A percentile compares a stretch with the other conserved stretches of the same genome.
Conservation (phyloP, 768 basidiomycete genomes). For the Boletus reticuloceps region DNA sequence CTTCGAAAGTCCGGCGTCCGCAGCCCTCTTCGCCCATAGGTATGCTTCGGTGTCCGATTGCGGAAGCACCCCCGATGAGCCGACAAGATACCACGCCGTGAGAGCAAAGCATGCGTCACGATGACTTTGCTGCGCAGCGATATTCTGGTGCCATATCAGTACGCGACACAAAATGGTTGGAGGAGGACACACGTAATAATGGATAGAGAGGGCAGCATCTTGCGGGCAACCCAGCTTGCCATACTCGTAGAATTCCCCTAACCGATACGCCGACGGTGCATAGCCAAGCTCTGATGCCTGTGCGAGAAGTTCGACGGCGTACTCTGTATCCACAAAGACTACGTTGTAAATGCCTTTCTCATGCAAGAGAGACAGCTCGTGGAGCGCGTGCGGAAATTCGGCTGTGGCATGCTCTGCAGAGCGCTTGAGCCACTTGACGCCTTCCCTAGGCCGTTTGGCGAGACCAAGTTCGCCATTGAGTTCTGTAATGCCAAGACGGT, state of each 20-base stretch:
- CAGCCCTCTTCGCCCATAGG: constrained; percentile 95
- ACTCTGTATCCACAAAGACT: constrained; percentile 94
- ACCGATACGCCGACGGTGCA: constrained; percentile 90
- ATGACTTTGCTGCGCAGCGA: constrained; percentile 96
- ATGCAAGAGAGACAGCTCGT: constrained; percentile 90
- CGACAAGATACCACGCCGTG: constrained; percentile 99
- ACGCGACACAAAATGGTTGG: constrained; percentile 1
- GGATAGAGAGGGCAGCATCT: constrained; percentile 95
- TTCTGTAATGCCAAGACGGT: constrained; percentile 93
- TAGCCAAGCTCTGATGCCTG: constrained; percentile 96
- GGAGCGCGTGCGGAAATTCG: constrained; percentile 94
- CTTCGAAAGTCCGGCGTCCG: constrained; percentile 87
- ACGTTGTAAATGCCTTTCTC: constrained; percentile 99
- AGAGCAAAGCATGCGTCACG: constrained; percentile 97
- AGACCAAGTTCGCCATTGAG: constrained; percentile 93
- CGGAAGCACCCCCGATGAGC: constrained; percentile 94
- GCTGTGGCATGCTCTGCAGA: constrained; percentile 93
- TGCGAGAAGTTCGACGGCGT: constrained; percentile 90
- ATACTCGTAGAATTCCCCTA: constrained; percentile 99
- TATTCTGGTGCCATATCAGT: constrained; percentile 61
- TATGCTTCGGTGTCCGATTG: constrained; percentile 99
- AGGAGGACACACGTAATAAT: constrained; percentile 89
- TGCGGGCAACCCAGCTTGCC: constrained; percentile 98
- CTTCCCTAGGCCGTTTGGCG: constrained; percentile 86
- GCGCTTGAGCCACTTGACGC: constrained; percentile 98